Conservation (phyloP, 495 filamentous ascomycete species). For the Cercophora sp. region DNA sequence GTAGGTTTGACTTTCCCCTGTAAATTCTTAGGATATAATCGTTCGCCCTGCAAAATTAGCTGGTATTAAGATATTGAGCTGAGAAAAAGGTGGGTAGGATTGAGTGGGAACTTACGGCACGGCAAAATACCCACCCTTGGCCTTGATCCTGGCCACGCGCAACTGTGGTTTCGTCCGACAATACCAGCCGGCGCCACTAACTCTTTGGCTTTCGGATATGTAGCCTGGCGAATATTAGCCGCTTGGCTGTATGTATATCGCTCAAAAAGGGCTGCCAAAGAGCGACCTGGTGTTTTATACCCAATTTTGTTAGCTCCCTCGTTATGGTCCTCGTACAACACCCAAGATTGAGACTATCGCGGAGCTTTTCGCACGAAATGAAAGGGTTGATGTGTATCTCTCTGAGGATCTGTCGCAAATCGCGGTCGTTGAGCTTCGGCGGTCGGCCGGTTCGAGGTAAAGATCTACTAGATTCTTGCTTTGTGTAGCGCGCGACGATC, state of each 20-base stretch:
- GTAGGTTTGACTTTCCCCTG: constrained; percentile 1
- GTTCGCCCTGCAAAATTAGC: constrained; percentile 1
- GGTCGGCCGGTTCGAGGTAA: not conserved
- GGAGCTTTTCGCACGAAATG: not conserved
- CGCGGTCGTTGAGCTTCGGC: not conserved
- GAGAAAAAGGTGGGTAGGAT: not conserved
- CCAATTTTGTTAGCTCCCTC: not conserved
- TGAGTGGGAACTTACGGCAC: not conserved
- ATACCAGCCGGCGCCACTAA: constrained; percentile 3
- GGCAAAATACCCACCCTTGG: constrained; percentile 2
- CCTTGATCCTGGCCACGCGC: not conserved
- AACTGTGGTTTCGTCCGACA: constrained; percentile 6
- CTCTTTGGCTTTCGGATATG: not conserved
- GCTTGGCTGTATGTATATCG: not conserved
- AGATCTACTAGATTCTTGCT: not conserved
- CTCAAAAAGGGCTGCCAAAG: not conserved
- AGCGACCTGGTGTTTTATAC: not conserved
- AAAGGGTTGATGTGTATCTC: not conserved
- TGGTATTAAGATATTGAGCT: not conserved
- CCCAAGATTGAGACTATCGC: not conserved
- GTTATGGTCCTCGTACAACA: not conserved
- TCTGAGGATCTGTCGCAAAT: not conserved
- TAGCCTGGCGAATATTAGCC: not conserved
- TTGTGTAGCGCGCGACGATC: not conserved
- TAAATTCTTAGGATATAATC: not conserved